Evolutionary conservation across 257 asterid genomes (phyloP).

Genomic region (Nicotiana tomentosiformis): DNA sequence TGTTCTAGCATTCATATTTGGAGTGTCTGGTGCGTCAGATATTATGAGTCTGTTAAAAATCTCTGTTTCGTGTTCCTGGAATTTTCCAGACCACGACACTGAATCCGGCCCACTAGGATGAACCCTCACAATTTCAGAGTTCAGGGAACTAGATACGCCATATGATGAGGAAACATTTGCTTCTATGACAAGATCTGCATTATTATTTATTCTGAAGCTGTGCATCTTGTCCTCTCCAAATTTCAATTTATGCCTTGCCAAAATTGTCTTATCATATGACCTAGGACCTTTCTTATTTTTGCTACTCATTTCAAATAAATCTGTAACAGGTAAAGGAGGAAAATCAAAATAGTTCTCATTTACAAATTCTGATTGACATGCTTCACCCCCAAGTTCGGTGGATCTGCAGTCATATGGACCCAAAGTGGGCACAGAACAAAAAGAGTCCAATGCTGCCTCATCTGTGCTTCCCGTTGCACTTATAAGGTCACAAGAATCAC

Average conservation of each 20-base stretch:
- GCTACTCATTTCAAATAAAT: conserved; percentile 61
- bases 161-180: conserved; percentile 43
- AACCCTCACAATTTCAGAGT: conserved; percentile 43
- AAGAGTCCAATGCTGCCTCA: conserved; percentile 62
- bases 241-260: conserved; percentile 48
- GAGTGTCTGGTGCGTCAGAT: conserved; percentile 59
- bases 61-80: conserved; percentile 34
- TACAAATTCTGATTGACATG: conserved; percentile 33
- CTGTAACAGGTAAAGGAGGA: conserved; percentile 75
- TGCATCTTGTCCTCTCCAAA: conserved; percentile 71
- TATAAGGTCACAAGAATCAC: conserved; percentile 66
- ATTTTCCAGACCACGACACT: conserved; percentile 35
- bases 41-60: conserved; percentile 44
- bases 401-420: conserved; percentile 44
- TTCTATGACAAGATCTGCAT: conserved; percentile 85
- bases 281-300: conserved; percentile 41
- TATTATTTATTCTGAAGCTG: conserved; percentile 74
- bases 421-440: conserved; percentile 48
- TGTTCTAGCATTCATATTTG: conserved; percentile 32
- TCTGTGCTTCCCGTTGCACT: conserved; percentile 51
- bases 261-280: conserved; percentile 43
- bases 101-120: conserved; percentile 29
- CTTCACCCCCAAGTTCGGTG: conserved; percentile 33
- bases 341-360: conserved; percentile 65
- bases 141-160: conserved; percentile 27